These are phyloP conservation scores for Plasmopara viticola DNA, from an alignment of 352 stramenopile genomes.

Conservation along the genomic window DNA sequence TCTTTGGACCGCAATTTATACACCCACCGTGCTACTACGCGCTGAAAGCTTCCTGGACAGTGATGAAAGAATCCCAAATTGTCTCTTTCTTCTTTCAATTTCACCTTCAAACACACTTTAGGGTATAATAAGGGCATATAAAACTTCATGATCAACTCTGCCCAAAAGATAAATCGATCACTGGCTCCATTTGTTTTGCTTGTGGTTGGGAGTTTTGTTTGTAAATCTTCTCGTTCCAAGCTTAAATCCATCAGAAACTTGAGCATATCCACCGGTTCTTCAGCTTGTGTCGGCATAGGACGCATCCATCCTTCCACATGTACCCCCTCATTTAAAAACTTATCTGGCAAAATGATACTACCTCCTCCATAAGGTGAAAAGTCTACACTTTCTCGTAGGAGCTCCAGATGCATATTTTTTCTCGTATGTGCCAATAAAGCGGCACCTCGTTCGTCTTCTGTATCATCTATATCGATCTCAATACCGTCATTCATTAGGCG, in stretches of 20 bases:
- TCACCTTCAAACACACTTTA: slow-evolving; percentile 80
- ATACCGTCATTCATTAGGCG: slow-evolving; percentile 31
- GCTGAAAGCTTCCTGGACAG: slow-evolving; percentile 81
- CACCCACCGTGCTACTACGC: slow-evolving; percentile 78
- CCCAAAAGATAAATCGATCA: slow-evolving; percentile 83
- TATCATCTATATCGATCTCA: slow-evolving; percentile 43
- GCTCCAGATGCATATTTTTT: slow-evolving; percentile 68
- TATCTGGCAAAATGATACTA: slow-evolving; percentile 71
- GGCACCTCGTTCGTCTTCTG: slow-evolving; percentile 38
- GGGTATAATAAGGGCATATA: slow-evolving; percentile 87
- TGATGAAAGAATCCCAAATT: slow-evolving; percentile 83
- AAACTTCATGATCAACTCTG: slow-evolving; percentile 84
- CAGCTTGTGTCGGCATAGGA: slow-evolving; percentile 65
- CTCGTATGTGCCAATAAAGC: slow-evolving; percentile 32
- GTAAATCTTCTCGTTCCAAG: slow-evolving; percentile 58
- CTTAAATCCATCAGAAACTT: slow-evolving; percentile 88
- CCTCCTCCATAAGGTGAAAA: slow-evolving; percentile 81
- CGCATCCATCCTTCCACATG: slow-evolving; percentile 85
- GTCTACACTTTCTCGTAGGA: slow-evolving; percentile 77
- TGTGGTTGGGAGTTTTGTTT: slow-evolving; percentile 24
- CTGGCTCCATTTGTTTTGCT: slow-evolving; percentile 21
- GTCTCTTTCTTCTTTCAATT: slow-evolving; percentile 79
- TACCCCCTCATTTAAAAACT: slow-evolving; percentile 78
- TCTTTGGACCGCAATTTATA: slow-evolving; percentile 81
- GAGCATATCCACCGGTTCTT: slow-evolving; percentile 85